A percentile compares a stretch with the other conserved stretches of the same genome.
Conservation (phyloP, 352 stramenopile species). For the Phytophthora megakarya region DNA sequence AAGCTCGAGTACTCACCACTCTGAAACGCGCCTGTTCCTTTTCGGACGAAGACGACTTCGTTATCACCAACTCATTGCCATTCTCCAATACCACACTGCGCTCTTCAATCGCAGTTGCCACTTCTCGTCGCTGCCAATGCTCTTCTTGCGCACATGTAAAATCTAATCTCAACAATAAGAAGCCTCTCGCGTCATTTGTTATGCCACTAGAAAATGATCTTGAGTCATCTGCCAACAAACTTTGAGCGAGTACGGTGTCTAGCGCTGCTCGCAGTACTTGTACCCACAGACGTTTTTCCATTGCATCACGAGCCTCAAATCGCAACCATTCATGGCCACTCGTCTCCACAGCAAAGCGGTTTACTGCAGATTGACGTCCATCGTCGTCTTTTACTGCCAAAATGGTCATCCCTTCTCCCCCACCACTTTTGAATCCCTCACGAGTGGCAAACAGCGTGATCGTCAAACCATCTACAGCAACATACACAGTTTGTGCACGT, state of each 20-base stretch:
- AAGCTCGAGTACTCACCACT: slow-evolving; percentile 51
- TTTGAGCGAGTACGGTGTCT: slow-evolving; percentile 53
- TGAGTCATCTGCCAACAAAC: slow-evolving; percentile 47
- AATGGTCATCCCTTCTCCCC: slow-evolving; percentile 33
- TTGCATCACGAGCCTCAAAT: slow-evolving; percentile 41
- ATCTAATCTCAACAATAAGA: slow-evolving; percentile 45
- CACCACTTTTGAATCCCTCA: slow-evolving; percentile 61
- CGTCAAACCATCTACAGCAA: slow-evolving; percentile 47
- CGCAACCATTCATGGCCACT: slow-evolving; percentile 55
- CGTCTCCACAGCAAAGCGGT: slow-evolving; percentile 58
- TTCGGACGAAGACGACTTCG: slow-evolving; percentile 26
- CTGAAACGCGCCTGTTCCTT: slow-evolving; percentile 46
- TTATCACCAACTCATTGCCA: slow-evolving; percentile 56
- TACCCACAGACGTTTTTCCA: slow-evolving; percentile 56
- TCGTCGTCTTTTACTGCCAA: slow-evolving; percentile 41
- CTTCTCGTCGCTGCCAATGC: slow-evolving; percentile 29
- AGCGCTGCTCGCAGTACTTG: slow-evolving; percentile 56
- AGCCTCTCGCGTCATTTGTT: slow-evolving; percentile 25
- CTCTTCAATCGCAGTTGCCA: slow-evolving; percentile 44
- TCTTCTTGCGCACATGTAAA: slow-evolving; percentile 31
- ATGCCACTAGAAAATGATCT: background rate
- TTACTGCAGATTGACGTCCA: slow-evolving; percentile 9
- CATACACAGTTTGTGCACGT: slow-evolving; percentile 47
- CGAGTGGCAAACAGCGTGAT: slow-evolving; percentile 61
- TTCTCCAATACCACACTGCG: slow-evolving; percentile 52